Evolutionary conservation across 2,329 filamentous ascomycete genomes (phyloP), one percentile per base, ranked within the genome.

Genomic region (Curvularia sp.): DNA sequence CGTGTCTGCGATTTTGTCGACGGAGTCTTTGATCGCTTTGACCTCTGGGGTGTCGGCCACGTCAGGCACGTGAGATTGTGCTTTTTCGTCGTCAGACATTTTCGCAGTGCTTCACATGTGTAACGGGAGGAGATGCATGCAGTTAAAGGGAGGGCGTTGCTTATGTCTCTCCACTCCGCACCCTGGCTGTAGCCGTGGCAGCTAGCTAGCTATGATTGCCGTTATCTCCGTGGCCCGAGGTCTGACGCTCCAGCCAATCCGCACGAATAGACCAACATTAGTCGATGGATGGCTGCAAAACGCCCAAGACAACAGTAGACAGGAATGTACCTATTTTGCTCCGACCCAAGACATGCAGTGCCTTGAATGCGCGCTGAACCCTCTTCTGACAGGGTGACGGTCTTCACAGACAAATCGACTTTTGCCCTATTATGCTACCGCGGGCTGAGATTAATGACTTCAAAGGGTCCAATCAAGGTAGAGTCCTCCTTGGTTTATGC

Each of bases 41-140:
- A 71, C 68, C 46, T 68, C 63, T 18, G 53, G 53, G 15, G 38
- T 38, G 48, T 45, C 54, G 43, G 54, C 30, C 23, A 34, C 46
- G 18, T 39, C 42, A 27, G 77, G 76, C 27, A 71, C 77, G 32
- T 74, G 75, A 25, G 75, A 74, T 57, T 79, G 73, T 21, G 66
- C 66, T 13, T 67, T 66, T 48, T 58, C 53, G 38, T 55, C 51
- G 39, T 76, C 57, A 13, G 61, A 75, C 77, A 79, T 79, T 28
- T 51, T 57, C 38, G 55, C 4, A 42, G 10, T 38, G 57, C 15
- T 19, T 48, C 34, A 48, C 59, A 46, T 42, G 34, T 58, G 57
- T 30, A 21, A 13, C 32, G 27, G 36, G 36, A 50, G 51, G 59
- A 63, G 59, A 38, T 49, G 53, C 57, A 55, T 57, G 55, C 57